phyloP scores from a whole-genome alignment of 768 basidiomycete species.

The Grammothele lineata region DNA sequence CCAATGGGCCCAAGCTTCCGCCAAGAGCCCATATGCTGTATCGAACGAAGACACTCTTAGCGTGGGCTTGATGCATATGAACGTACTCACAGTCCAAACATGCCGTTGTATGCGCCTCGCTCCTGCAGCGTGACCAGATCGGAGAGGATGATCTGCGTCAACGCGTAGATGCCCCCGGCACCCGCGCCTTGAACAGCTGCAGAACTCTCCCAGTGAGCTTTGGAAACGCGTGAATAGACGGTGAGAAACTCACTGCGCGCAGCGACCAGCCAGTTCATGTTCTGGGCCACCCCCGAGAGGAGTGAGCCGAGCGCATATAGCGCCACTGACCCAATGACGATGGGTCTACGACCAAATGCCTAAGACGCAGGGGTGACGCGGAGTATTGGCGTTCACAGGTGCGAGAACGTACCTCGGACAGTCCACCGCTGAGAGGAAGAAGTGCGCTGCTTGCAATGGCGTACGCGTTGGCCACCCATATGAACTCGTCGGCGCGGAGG shows the following conservation, averaged over 20 bases:
- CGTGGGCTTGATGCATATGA: too few relatives aligned
- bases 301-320: constrained; percentile 37
- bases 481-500: constrained; percentile 21
- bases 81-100: constrained; percentile 9
- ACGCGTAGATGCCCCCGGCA: constrained; percentile 16
- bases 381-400: too few relatives aligned
- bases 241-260: constrained; percentile 21
- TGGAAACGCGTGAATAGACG: too few relatives aligned
- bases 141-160: constrained; percentile 20
- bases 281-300: constrained; percentile 34
- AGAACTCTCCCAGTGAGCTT: too few relatives aligned
- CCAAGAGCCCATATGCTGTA: constrained; percentile 5
- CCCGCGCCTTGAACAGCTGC: constrained; percentile 23
- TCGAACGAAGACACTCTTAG: too few relatives aligned
- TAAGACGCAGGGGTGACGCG: too few relatives aligned
- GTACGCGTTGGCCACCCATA: constrained; percentile 27
- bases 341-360: constrained; percentile 33
- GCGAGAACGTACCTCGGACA: constrained; percentile 29
- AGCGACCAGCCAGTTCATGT: constrained; percentile 37
- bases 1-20: constrained; percentile 18
- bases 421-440: constrained; percentile 29
- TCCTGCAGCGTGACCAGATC: constrained; percentile 24
- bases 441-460: constrained; percentile 31
- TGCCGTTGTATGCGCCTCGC: constrained; percentile 12
- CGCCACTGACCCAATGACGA: constrained; percentile 27